Conservation (phyloP, 2,329 filamentous ascomycete species). For the Periconia macrospinosa region DNA sequence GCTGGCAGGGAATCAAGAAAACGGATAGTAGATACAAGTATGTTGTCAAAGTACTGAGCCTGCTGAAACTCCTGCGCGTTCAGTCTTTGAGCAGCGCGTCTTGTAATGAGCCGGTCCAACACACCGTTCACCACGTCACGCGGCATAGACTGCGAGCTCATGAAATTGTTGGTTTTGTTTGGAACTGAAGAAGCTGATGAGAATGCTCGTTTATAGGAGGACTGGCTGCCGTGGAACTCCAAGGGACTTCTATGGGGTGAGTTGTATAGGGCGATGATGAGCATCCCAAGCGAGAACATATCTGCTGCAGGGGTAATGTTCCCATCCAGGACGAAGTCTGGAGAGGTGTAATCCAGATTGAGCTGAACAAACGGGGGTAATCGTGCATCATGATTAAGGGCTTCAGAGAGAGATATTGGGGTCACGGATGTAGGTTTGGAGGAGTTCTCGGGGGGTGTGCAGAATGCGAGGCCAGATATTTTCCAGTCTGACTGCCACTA, state of each 20-base stretch:
- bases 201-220: constrained; percentile 84
- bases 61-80: constrained; percentile 91
- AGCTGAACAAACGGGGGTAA: constrained; percentile 83
- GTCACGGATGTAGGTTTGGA: constrained; percentile 74
- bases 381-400: constrained; percentile 80
- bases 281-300: constrained; percentile 88
- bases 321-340: constrained; percentile 90
- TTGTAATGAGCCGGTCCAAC: constrained; percentile 81
- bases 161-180: constrained; percentile 78
- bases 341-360: constrained; percentile 89
- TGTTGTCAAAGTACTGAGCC: constrained; percentile 95
- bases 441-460: constrained; percentile 76
- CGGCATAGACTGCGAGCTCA: constrained; percentile 77
- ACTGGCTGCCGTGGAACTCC: constrained; percentile 76
- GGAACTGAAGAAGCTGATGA: constrained; percentile 77
- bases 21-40: constrained; percentile 92
- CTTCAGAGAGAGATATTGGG: constrained; percentile 80
- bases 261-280: constrained; percentile 91
- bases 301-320: constrained; percentile 83
- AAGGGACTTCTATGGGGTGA: constrained; percentile 89
- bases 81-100: constrained; percentile 83
- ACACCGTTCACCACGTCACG: constrained; percentile 75
- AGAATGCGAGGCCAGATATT: constrained; percentile 90
- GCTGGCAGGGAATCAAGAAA: constrained; percentile 90
- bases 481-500: constrained; percentile 86